Conservation (phyloP, 768 basidiomycete species). For the Hemileccinum rubropunctum region DNA sequence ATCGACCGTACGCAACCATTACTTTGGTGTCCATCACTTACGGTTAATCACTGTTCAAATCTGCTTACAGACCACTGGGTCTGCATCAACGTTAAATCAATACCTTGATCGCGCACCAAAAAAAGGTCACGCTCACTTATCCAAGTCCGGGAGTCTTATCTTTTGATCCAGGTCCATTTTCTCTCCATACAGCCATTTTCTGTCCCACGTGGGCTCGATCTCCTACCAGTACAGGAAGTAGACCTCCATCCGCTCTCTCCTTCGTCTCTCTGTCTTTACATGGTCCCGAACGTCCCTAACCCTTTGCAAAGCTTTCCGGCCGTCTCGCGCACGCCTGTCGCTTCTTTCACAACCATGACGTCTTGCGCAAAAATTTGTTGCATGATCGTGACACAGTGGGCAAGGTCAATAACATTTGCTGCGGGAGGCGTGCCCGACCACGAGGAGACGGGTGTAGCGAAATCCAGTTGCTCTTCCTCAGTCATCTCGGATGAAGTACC, state of each 20-base stretch:
- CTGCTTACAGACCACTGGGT: slow-evolving; percentile 1
- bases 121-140: slow-evolving; percentile 3
- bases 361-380: slow-evolving; percentile 21
- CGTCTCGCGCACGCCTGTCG: slow-evolving; percentile 6
- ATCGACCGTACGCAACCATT: neutral
- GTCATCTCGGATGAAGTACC: slow-evolving; percentile 25
- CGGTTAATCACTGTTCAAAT: neutral
- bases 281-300: slow-evolving; percentile 23
- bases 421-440: slow-evolving; percentile 18
- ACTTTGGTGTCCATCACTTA: neutral
- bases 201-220: slow-evolving; percentile 20
- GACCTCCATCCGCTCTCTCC: slow-evolving; percentile 26
- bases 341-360: slow-evolving; percentile 8
- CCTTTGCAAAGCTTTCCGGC: slow-evolving; percentile 18
- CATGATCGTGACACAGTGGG: slow-evolving; percentile 28
- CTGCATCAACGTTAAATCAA: neutral
- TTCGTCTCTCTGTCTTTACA: slow-evolving; percentile 20
- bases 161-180: neutral
- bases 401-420: slow-evolving; percentile 17
- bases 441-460: slow-evolving; percentile 23
- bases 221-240: slow-evolving; percentile 30
- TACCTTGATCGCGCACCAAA: neutral
- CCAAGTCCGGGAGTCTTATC: neutral
- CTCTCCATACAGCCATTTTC: slow-evolving; percentile 25
- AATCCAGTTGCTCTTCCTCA: slow-evolving; percentile 17